Evolutionary conservation across 1,284 basidiomycete genomes (phyloP), one percentile per base, ranked within the genome.

Genomic region (Leucocoprinus gongylophorus): DNA sequence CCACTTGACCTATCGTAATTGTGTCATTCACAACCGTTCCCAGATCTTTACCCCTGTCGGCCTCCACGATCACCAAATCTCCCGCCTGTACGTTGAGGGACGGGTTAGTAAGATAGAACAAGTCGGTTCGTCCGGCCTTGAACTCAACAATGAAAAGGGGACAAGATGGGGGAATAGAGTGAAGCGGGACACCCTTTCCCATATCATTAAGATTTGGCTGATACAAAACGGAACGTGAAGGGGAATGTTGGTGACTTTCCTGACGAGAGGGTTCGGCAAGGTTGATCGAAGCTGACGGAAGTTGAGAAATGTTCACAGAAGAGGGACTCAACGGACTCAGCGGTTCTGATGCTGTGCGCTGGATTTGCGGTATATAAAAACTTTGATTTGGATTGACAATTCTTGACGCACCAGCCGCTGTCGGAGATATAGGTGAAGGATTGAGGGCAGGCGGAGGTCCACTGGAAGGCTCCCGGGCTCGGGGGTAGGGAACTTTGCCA

Each of bases 71-170:
- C 51, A 98, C 95, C 40, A 95, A 71, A 65, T 98, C 95, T 3
- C 92, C 95, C 15, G 85, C 80, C 13, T 79, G 76, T 53, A 93
- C 79, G 58, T 89, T 69, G 47, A 71, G 64, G 7, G 72, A 66
- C 17, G 80, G 71, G 61, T 91, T 85, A 2, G 83, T 84, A 59
- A 86, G 79, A 69, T 95, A 98, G 69, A 93, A 97, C 30, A 99
- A 72, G 67, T 98, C 95, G 55, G 93, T 95, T 26, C 95, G 82
- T 0, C 92, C 92, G 0, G 93, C 93, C 72, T 98, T 98, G 77
- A 99, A 99, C 64, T 97, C 91, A 61, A 98, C 90, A 61, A 98
- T 95, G 74, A 84, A 98, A 5, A 98, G 78, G n/a, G 89, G 90
- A 72, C 88, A 92, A 21, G 83, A 81, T 15, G 85, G 70, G 0